These are phyloP conservation scores for Penicillium capsulatum DNA, from an alignment of 2,329 filamentous ascomycete genomes.

Conservation along the genomic window DNA sequence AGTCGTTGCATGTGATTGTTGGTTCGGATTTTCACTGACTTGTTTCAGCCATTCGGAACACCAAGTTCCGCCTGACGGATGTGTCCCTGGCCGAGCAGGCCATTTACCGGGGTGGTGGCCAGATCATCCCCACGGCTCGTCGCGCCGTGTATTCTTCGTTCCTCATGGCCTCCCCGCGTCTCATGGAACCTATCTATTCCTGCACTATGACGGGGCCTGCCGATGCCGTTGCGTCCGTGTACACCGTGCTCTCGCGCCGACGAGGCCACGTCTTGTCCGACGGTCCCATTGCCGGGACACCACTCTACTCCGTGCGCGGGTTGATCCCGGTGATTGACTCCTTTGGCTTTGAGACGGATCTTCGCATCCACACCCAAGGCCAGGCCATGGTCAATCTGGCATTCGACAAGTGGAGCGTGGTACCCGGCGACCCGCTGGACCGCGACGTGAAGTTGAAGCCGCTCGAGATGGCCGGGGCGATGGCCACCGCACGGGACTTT, in stretches of 20 bases:
- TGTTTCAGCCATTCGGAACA: conserved; percentile 79
- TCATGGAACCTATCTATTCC: conserved; percentile 95
- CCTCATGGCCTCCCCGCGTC: conserved; percentile 88
- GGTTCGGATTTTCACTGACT: conserved; percentile 22
- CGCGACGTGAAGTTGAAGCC: conserved; percentile 76
- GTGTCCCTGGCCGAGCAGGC: conserved; percentile 80
- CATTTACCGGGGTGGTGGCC: conserved; percentile 90
- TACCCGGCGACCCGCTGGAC: conserved; percentile 92
- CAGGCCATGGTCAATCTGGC: conserved; percentile 85
- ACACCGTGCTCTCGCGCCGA: conserved; percentile 83
- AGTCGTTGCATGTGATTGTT: conserved; percentile 43
- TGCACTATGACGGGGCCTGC: conserved; percentile 91
- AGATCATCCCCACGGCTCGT: conserved; percentile 93
- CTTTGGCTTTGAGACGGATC: conserved; percentile 96
- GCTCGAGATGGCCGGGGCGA: conserved; percentile 79
- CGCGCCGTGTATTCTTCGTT: conserved; percentile 94
- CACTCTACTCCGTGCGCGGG: conserved; percentile 85
- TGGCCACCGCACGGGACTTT: conserved; percentile 90
- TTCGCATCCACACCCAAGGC: conserved; percentile 92
- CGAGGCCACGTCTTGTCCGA: conserved; percentile 93
- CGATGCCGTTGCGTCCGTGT: conserved; percentile 80
- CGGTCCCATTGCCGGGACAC: conserved; percentile 87
- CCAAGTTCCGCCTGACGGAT: conserved; percentile 95
- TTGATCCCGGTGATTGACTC: conserved; percentile 94
- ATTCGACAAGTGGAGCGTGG: conserved; percentile 94